Base-by-base conservation (phyloP, 2,329 filamentous ascomycete species). In the Diaporthe australafricana region DNA sequence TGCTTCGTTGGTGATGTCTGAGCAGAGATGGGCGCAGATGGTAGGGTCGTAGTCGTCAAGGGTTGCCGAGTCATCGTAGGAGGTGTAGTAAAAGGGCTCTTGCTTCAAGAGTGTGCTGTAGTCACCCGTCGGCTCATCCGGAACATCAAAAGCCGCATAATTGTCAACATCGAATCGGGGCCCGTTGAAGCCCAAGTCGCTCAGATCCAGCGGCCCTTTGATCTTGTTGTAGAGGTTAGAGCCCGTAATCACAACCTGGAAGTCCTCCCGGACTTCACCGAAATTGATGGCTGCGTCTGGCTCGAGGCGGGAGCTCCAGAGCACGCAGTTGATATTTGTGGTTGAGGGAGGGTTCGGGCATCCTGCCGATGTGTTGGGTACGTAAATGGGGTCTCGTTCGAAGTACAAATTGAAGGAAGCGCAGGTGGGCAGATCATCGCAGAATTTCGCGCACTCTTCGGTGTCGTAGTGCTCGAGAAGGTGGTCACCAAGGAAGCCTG, bases 341-440 rank as follows among this genome's bases (percentile, higher is more conserved):
- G 53, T 73, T 3, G 56, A 57, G 2, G 55, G 42, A 12, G 71
- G 68, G 11, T 70, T 30, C 1, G 60, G 60, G 40, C 71, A 70
- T 7, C 67, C 71, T 38, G 48, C 56, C 2, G 55, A 16, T 20
- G 11, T 11, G 38, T 66, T 22, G 16, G 71, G 71, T 7, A 40
- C 17, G n/a, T 53, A 68, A 1, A 56, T 5, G 40, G 71, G 71
- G 20, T 62, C 68, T 6, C 62, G 53, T 35, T 73, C 53, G 47
- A 70, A 73, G 47, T 73, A 73, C 38, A 73, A 25, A 32, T 73
- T 71, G 68, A 73, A 73, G 1, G 62, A 70, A 17, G 40, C 68
- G 53, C 71, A 73, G 30, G 20, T 30, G 2, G 60, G 57, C 22
- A 27, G 17, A 14, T 67, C 45, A 9, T 45, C 38, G 20, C 71